Percentiles rank a stretch among this genome's conserved stretches.
Conservation (phyloP, 495 filamentous ascomycete genomes). For the Trichoderma gamsii region DNA sequence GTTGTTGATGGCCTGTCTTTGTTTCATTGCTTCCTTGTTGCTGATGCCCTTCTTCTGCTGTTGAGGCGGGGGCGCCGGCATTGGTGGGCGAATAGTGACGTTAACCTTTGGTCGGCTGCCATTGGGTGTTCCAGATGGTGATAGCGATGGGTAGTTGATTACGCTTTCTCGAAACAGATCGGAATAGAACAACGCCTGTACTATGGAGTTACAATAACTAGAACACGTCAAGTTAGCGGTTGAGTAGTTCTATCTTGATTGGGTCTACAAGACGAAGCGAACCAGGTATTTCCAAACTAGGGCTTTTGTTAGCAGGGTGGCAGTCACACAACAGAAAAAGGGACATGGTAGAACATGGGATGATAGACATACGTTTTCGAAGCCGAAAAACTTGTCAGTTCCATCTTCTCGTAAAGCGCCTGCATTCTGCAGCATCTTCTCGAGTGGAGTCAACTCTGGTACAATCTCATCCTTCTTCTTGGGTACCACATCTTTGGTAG, state of each 20-base stretch:
- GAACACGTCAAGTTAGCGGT: conserved; percentile 25
- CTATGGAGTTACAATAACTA: conserved; percentile 96
- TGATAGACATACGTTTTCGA: conserved; percentile 78
- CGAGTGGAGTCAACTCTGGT: conserved; percentile 66
- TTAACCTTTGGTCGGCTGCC: conserved; percentile 40
- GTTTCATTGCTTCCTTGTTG: conserved; percentile 38
- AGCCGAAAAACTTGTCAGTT: conserved; percentile 96
- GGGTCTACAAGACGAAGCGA: conserved; percentile 27
- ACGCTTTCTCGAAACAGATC: conserved; percentile 92
- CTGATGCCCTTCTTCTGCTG: conserved; percentile 38
- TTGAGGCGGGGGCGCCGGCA: conserved; percentile 33
- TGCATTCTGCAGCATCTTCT: conserved; percentile 75
- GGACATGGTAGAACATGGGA: conserved; percentile 4
- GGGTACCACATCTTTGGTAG: conserved; percentile 33
- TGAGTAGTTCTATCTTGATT: neutral
- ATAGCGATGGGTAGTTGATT: conserved; percentile 73
- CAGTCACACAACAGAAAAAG: neutral
- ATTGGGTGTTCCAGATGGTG: conserved; percentile 41
- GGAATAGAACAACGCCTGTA: conserved; percentile 95
- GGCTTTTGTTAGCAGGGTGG: conserved; percentile 21
- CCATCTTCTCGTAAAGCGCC: conserved; percentile 77
- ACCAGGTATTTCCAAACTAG: conserved; percentile 98
- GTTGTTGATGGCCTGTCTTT: conserved; percentile 37
- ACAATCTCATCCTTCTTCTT: conserved; percentile 68
- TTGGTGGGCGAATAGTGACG: conserved; percentile 43